Conservation (phyloP, 176 grass and related monocot genomes). For the Lolium perenne region DNA sequence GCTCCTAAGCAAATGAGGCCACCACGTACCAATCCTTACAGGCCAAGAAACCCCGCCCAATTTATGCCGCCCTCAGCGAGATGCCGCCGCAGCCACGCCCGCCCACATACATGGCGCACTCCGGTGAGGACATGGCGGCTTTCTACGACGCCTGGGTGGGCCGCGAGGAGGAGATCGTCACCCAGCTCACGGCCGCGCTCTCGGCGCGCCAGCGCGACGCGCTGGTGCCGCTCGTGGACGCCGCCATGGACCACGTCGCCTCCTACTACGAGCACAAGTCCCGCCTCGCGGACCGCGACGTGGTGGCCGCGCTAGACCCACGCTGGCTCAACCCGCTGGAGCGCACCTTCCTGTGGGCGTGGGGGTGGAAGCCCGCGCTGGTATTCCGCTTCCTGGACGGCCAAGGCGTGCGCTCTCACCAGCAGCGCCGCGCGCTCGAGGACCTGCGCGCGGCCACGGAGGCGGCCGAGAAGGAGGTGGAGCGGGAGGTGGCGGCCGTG, state of each 20-base stretch:
- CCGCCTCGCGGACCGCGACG: slow-evolving; percentile 56
- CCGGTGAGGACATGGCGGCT: slow-evolving; percentile 48
- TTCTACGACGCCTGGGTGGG: slow-evolving; percentile 64
- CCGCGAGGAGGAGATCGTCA: slow-evolving; percentile 58
- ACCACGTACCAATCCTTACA: slow-evolving; percentile 34
- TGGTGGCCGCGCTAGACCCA: slow-evolving; percentile 59
- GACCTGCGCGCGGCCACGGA: slow-evolving; percentile 36
- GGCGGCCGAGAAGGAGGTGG: slow-evolving; percentile 52
- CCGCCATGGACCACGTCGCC: slow-evolving; percentile 53
- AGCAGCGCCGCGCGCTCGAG: slow-evolving; percentile 28
- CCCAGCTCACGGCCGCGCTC: slow-evolving; percentile 53
- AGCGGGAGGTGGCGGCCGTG: slow-evolving; percentile 41
- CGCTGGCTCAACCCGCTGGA: slow-evolving; percentile 82
- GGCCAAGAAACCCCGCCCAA: slow-evolving; percentile 38
- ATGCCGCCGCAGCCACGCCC: slow-evolving; percentile 31
- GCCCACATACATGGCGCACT: not conserved
- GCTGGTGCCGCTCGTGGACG: slow-evolving; percentile 37
- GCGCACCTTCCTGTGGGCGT: slow-evolving; percentile 83
- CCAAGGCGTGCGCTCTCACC: not conserved
- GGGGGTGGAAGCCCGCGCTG: slow-evolving; percentile 74
- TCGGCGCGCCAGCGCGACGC: not conserved
- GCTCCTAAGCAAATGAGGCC: slow-evolving; percentile 22
- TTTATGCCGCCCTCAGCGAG: slow-evolving; percentile 35
- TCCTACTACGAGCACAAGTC: slow-evolving; percentile 65
- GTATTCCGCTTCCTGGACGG: slow-evolving; percentile 56